Base-by-base conservation (phyloP, 176 grass and related monocot genomes). In the Oryza rufipogon region DNA sequence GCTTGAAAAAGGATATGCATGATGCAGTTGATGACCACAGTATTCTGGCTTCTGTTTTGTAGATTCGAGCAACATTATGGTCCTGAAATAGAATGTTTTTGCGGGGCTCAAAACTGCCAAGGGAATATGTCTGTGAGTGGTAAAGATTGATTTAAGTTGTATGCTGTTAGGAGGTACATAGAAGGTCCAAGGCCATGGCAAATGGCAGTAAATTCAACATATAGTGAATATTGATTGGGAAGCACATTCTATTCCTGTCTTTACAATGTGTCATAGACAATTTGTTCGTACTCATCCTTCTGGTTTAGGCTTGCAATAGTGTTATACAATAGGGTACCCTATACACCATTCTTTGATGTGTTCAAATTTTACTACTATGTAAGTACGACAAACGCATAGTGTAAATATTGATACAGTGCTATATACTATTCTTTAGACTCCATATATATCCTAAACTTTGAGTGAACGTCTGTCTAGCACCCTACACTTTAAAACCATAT, bases 21-120 rank as follows among this genome's bases (percentile, higher is more conserved):
- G 39, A 66, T 60, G 67, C 33, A 39, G 42, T 65, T 32, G 47
- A 78, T 88, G 23, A 68, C 45, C 36, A 9, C 14, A 75, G 1
- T 26, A 34, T 80, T 74, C 65, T 74, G 25, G 2, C 16, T 66
- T 66, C 36, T 7, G 70, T 52, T 72, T 51, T 74, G 68, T 83
- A 87, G 88, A 47, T 90, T 90, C 63, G 5, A 13, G 14, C 67
- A 78, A 39, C 67, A 75, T 73, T 90, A 78, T 1, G 88, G 88
- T 69, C 88, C 80, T 69, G 12, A 39, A 20, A 83, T 47, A 42
- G 7, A 68, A 39, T 90, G 84, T 79, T 79, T 86, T 16, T 86
- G 84, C 33, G 74, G 84, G 2, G 36, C 84, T 86, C 20, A 41
- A 69, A 86, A 74, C 28, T 90, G 88, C 63, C 26, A 45, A 83